Evolutionary conservation across 176 grass and related monocot genomes (phyloP).

Genomic region (Eleusine coracana): DNA sequence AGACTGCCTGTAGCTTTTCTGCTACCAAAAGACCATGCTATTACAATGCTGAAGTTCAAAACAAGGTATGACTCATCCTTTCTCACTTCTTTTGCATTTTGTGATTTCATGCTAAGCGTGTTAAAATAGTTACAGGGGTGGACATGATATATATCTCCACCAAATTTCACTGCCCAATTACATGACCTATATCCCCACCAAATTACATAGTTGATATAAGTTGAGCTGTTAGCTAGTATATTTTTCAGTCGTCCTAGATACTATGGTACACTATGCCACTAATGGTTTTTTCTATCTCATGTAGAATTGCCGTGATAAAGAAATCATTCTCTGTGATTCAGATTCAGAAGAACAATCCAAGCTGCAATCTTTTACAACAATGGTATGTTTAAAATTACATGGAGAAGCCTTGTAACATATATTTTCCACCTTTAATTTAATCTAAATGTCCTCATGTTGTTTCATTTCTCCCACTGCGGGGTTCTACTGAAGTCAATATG

Average conservation of each 20-base stretch:
- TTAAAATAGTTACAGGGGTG: too few species aligned
- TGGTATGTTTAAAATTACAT: background rate
- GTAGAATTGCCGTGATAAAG: constrained; percentile 44
- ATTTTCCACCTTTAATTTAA: background rate
- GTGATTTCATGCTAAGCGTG: background rate
- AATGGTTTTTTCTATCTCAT: constrained; percentile 32
- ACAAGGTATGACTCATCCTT: constrained; percentile 28
- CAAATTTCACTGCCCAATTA: background rate
- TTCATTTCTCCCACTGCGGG: background rate
- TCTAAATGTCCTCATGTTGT: background rate
- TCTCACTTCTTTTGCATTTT: constrained; percentile 21
- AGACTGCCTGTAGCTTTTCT: constrained; percentile 14
- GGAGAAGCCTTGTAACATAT: background rate
- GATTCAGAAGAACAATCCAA: constrained; percentile 51
- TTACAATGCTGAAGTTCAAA: constrained; percentile 23
- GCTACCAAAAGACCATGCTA: background rate
- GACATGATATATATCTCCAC: background rate
- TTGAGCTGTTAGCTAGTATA: background rate
- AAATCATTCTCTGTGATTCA: constrained; percentile 51
- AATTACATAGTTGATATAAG: background rate
- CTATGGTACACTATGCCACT: constrained; percentile 1
- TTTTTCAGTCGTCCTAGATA: constrained; percentile 14
- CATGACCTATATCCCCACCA: background rate
- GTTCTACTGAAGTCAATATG: constrained; percentile 38
- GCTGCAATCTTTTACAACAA: background rate